Conservation (phyloP, 495 filamentous ascomycete genomes). For the Cetradonia linearis region DNA sequence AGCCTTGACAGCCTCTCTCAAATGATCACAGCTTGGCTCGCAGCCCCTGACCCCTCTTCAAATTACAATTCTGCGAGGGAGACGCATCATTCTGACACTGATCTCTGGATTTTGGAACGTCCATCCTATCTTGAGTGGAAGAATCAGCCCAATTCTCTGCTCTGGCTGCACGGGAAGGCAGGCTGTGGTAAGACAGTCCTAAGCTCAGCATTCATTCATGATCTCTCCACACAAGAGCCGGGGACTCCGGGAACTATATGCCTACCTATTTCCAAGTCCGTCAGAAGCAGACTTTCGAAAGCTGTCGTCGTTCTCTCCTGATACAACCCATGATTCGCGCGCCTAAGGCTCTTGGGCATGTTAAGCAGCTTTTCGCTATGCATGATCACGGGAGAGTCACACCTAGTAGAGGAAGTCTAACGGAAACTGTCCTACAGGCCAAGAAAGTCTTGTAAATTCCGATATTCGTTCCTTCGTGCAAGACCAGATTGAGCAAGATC, state of each 20-base stretch:
- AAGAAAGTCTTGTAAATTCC: neutral
- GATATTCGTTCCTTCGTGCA: constrained; percentile 1
- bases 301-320: neutral
- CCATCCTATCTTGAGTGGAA: constrained; percentile 2
- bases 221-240: neutral
- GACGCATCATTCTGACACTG: neutral
- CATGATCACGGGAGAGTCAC: neutral
- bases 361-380: neutral
- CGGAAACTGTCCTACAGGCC: neutral
- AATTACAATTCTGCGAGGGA: neutral
- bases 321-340: neutral
- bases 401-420: neutral
- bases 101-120: constrained; percentile 1
- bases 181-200: constrained; percentile 12
- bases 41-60: constrained; percentile 10
- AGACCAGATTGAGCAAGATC: neutral
- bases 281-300: neutral
- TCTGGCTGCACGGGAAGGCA: constrained; percentile 16
- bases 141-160: neutral
- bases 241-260: too few species aligned
- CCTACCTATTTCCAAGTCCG: neutral
- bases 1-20: neutral
- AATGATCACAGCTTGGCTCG: neutral
- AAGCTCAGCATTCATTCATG: neutral
- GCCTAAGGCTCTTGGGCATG: neutral